Base-by-base conservation (phyloP, 768 basidiomycete species). In the Boletus speciosus region DNA sequence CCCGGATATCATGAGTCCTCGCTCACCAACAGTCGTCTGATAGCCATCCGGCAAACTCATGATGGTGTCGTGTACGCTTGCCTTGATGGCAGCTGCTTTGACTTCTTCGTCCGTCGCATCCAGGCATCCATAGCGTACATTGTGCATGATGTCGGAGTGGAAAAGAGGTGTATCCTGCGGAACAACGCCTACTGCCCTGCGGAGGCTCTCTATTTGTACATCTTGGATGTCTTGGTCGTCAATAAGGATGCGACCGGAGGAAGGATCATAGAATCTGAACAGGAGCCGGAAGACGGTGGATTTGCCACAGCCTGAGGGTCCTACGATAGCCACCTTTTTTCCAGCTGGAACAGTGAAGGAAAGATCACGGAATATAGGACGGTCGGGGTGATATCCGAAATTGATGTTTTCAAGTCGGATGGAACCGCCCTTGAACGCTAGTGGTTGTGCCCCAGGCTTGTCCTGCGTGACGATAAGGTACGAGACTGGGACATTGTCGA, bases 141-240 rank as follows among this genome's bases (percentile, higher is more conserved):
- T 99, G 67, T 98, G 93, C 80, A 97, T 76, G 43, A 98, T 86
- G 66, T 98, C 87, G 6, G 91, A 86, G 69, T 99, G 95, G 79
- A 99, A 98, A 4, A 99, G 76, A 1, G 97, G 96, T 15, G 96
- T 99, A 63, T 99, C 97, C 69, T 99, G 96, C 1, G 97, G 97
- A 1, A 99, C 97, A 16, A 98, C 93, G 2, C 96, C 97, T 31
- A 99, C 87, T 4, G 78, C 73, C 42, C 73, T 74, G 16, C 97
- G 81, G 1, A 98, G 74, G 35, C 84, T 87, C 23, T 81, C 79
- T 36, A 96, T 70, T 61, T 86, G 81, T 5, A 97, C 73, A 2
- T 82, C 76, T 42, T 80, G 75, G 56, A 98, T 82, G 66, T 94
- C 85, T 72, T 99, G 96, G 7, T 83, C 90, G 69, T 98, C 94